These are phyloP conservation scores for Aspergillus latus DNA, from an alignment of 2,329 filamentous ascomycete species.

Conservation along the genomic window DNA sequence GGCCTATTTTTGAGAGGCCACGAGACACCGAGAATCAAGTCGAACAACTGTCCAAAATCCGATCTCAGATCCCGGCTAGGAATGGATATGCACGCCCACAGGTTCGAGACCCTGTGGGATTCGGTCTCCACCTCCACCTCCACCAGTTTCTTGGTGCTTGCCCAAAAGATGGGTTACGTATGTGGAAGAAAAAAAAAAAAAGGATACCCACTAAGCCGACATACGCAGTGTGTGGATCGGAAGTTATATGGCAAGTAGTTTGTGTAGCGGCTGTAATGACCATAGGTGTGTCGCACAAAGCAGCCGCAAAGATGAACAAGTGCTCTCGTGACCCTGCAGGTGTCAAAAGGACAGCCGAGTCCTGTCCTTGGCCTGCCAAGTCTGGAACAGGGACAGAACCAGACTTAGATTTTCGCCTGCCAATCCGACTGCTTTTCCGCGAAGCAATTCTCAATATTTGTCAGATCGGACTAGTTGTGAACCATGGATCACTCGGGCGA, in stretches of 20 bases:
- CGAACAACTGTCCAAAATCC: neutral
- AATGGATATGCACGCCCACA: constrained; percentile 1
- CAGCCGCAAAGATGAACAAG: neutral
- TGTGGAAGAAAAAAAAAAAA: neutral
- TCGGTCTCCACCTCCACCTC: neutral
- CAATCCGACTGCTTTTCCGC: constrained; percentile 9
- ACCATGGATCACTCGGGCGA: neutral
- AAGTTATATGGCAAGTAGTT: neutral
- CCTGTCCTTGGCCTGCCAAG: constrained; percentile 4
- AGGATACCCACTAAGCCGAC: too few species aligned
- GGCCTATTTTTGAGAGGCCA: neutral
- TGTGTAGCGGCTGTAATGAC: neutral
- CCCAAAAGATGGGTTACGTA: too few species aligned
- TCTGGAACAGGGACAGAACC: constrained; percentile 4
- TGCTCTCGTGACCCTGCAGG: neutral
- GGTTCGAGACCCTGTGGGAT: neutral
- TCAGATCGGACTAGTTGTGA: neutral
- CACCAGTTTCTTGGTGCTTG: neutral
- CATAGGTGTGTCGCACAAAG: constrained; percentile 1
- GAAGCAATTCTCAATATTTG: neutral
- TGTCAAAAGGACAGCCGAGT: neutral
- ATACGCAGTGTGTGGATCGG: neutral
- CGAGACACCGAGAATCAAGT: neutral
- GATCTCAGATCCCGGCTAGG: neutral
- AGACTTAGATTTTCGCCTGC: neutral